Evolutionary conservation across 306 rosid species (phyloP).

Genomic region (Fagus sylvatica): DNA sequence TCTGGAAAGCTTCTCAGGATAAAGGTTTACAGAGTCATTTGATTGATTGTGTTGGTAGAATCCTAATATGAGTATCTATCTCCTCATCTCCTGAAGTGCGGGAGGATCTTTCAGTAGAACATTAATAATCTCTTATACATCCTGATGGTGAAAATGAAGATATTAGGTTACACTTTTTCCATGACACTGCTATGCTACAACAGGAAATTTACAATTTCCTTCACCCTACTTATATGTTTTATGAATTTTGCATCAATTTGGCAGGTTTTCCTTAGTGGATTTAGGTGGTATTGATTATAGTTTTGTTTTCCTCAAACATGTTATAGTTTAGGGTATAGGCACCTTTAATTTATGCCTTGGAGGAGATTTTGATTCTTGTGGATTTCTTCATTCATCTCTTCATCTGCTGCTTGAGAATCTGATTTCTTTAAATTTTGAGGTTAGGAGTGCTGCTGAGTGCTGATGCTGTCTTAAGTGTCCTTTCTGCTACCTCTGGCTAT

Average conservation of each 20-base stretch:
- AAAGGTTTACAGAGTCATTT: conserved; percentile 52
- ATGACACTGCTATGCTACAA: conserved; percentile 80
- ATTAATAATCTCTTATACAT: conserved; percentile 32
- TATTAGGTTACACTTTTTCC: conserved; percentile 60
- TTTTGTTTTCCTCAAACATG: conserved; percentile 59
- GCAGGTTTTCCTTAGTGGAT: conserved; percentile 11
- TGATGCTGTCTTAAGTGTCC: conserved; percentile 51
- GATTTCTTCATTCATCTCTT: conserved; percentile 89
- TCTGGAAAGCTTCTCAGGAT: conserved; percentile 57
- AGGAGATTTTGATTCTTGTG: conserved; percentile 66
- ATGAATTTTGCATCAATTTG: conserved; percentile 17
- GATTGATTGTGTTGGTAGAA: conserved; percentile 71
- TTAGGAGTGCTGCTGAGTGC: conserved; percentile 68
- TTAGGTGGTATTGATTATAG: conserved; percentile 20
- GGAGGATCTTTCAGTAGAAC: conserved; percentile 68
- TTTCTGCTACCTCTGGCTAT: conserved; percentile 64
- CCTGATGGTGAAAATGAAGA: conserved; percentile 52
- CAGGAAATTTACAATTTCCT: conserved; percentile 56
- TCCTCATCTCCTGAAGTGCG: conserved; percentile 60
- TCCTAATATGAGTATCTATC: conserved; percentile 78
- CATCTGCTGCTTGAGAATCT: conserved; percentile 87
- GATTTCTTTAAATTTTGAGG: conserved; percentile 57
- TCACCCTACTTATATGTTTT: conserved; percentile 21
- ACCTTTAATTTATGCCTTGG: conserved; percentile 76
- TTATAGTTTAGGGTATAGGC: conserved; percentile 90